These are phyloP conservation scores for Pinus tabuliformis DNA, from an alignment of 75 land plant genomes.

Conservation along the genomic window DNA sequence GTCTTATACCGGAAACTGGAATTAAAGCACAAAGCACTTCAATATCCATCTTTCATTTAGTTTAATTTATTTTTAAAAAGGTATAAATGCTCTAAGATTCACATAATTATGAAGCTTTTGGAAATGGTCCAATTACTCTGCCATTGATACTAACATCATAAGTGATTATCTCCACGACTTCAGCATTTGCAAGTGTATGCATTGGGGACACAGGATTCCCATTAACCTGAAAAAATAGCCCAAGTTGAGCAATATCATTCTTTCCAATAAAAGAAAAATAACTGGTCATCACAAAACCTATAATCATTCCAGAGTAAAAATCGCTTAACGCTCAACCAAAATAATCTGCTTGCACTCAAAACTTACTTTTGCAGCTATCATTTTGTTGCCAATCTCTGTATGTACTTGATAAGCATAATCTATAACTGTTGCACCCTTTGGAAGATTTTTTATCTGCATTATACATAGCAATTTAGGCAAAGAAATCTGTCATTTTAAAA, in stretches of 20 bases:
- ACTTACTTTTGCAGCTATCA: slow-evolving; percentile 97
- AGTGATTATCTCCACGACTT: slow-evolving; percentile 96
- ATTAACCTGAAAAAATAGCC: slow-evolving; percentile 67
- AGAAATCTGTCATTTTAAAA: neutral
- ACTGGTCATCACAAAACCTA: neutral
- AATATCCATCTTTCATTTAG: neutral
- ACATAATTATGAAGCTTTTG: neutral
- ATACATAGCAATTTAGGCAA: no score
- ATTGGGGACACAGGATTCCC: slow-evolving; percentile 90
- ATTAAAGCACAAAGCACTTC: neutral
- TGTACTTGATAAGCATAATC: slow-evolving; percentile 98
- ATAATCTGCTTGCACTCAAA: neutral
- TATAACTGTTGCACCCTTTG: slow-evolving; percentile 92
- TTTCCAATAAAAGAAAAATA: neutral
- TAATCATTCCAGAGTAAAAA: neutral
- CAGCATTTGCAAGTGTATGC: slow-evolving; percentile 91
- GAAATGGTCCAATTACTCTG: neutral
- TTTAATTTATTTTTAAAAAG: neutral
- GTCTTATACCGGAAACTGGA: neutral
- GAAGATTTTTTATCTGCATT: slow-evolving; percentile 95
- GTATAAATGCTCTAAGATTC: neutral
- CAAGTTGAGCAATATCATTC: neutral
- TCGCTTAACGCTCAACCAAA: neutral
- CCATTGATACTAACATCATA: slow-evolving; percentile 65
- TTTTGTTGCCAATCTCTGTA: slow-evolving; percentile 94